Conservation (phyloP, 306 rosid species). For the Prunus salicina region DNA sequence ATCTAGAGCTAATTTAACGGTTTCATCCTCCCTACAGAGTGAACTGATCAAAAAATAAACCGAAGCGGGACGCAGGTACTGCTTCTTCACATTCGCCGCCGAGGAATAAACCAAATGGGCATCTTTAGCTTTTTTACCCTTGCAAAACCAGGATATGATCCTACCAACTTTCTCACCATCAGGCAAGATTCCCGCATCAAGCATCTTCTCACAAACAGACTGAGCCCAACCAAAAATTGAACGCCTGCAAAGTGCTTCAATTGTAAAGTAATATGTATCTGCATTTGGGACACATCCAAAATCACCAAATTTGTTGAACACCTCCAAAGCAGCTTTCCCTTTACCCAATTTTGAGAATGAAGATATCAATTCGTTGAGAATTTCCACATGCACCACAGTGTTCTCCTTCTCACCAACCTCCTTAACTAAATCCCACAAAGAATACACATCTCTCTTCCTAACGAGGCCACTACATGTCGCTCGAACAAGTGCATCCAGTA, state of each 20-base stretch:
- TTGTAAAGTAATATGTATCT: conserved; percentile 53
- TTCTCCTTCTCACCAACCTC: conserved; percentile 49
- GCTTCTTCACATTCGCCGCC: conserved; percentile 47
- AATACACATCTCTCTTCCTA: conserved; percentile 38
- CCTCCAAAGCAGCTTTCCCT: conserved; percentile 70
- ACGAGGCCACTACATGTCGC: conserved; percentile 24
- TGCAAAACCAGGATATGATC: conserved; percentile 65
- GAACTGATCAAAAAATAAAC: conserved; percentile 41
- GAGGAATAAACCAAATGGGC: conserved; percentile 50
- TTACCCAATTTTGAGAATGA: conserved; percentile 60
- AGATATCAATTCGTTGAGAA: conserved; percentile 50
- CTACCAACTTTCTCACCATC: conserved; percentile 54
- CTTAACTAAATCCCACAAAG: conserved; percentile 66
- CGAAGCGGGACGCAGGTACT: conserved; percentile 26
- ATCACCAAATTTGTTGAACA: conserved; percentile 45
- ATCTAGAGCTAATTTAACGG: conserved; percentile 52
- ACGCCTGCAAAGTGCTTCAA: conserved; percentile 65
- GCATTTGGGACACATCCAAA: conserved; percentile 54
- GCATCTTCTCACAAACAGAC: conserved; percentile 56
- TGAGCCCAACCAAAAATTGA: conserved; percentile 49
- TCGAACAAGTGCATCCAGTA: conserved; percentile 47
- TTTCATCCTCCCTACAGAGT: conserved; percentile 50
- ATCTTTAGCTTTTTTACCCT: conserved; percentile 48
- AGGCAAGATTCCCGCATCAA: conserved; percentile 45
- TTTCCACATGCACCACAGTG: conserved; percentile 28